Base-by-base conservation (phyloP, 2,329 filamentous ascomycete species). In the Sordariomycetes sp. region DNA sequence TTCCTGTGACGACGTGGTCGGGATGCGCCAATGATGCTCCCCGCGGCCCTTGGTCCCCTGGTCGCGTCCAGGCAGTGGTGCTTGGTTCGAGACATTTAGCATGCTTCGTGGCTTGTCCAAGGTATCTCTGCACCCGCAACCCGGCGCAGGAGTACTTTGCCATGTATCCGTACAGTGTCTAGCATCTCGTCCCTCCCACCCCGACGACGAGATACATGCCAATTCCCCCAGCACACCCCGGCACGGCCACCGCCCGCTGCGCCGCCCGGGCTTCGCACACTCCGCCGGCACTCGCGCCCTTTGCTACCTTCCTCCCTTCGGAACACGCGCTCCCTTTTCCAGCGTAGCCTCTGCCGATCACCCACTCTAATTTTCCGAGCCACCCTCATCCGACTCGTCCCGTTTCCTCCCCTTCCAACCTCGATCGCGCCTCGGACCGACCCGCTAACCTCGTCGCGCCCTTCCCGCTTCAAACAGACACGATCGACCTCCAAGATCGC, bases 401-500 rank as follows among this genome's bases (percentile, higher is more conserved):
- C 24, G 35, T 35, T 22, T n/a, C 8, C 45, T 50, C 45, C 20
- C 2, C 45, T 20, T 24, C 17, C 20, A 22, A 48, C 10, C 42
- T n/a, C 10, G 12, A 5, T 22, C 22, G n/a, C 15, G 17, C 17
- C n/a, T 22, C 45, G 22, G 58, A 59, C 52, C n/a, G n/a, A n/a
- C n/a, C n/a, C n/a, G 45, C 35, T 52, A 55, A 52, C 55, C 42
- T 58, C 52, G 25, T 13, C 25, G 48, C 10, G 22, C 51, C 15
- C 50, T 52, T 24, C 36, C 36, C 20, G 53, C 35, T 24, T 24
- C 25, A 51, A 57, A 52, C 58, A 95, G 92, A 97, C 76, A 95
- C 92, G 61, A 87, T 96, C 73, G 94, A 97, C 74, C 84, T 97
- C 56, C 94, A 97, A 79, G 83, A 90, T 72, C 87, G 84, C 67